Conservation (phyloP, 2,329 filamentous ascomycete genomes). For the Stagonosporopsis tanaceti region DNA sequence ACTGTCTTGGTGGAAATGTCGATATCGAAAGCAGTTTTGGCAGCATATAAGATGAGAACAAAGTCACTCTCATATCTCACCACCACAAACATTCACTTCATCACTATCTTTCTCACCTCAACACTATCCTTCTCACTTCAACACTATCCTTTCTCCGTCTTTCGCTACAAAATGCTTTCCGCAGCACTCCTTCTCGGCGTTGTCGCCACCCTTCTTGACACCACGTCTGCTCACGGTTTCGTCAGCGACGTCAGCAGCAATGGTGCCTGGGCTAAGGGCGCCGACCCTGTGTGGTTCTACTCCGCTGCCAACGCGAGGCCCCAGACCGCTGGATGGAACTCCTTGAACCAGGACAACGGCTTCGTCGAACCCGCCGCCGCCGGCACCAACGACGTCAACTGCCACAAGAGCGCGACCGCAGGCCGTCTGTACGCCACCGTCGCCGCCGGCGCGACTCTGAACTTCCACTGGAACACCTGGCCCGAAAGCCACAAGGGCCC, state of each 20-base stretch:
- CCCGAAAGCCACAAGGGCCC: conserved; percentile 49
- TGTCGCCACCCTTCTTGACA: conserved; percentile 31
- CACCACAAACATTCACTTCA: conserved; percentile 7
- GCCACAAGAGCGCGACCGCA: conserved; percentile 50
- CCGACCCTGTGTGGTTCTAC: conserved; percentile 47
- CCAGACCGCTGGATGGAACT: conserved; percentile 46
- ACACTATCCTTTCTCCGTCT: background rate
- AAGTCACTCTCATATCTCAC: background rate
- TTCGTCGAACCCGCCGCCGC: conserved; percentile 46
- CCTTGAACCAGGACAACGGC: conserved; percentile 49
- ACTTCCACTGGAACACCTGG: conserved; percentile 50
- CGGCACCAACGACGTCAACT: conserved; percentile 43
- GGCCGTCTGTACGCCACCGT: conserved; percentile 44
- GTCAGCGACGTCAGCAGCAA: conserved; percentile 36
- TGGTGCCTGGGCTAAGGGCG: conserved; percentile 37
- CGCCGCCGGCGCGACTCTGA: conserved; percentile 44
- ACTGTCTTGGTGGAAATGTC: background rate
- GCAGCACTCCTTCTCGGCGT: conserved; percentile 30
- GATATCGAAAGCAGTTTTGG: background rate
- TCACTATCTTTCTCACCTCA: too few relatives aligned
- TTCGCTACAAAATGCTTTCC: conserved; percentile 26
- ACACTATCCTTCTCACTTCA: background rate
- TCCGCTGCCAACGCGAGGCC: conserved; percentile 31
- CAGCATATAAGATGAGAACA: conserved; percentile 10
- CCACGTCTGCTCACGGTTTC: conserved; percentile 42